These are phyloP conservation scores for Veloporphyrellus conicus DNA, from an alignment of 1,284 basidiomycete species.

Conservation along the genomic window DNA sequence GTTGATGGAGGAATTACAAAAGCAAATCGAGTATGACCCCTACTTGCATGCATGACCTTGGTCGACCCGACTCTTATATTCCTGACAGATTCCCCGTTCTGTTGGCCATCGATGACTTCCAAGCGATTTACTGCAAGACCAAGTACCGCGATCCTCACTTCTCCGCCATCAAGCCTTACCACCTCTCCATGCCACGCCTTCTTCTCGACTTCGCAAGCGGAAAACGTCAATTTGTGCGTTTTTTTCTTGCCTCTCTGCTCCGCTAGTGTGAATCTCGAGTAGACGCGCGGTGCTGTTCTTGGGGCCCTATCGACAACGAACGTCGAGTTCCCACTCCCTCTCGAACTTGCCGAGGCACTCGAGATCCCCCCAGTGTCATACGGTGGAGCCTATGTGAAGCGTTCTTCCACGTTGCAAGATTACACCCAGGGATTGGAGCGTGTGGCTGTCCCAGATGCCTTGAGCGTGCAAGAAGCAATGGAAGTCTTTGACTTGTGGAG, in stretches of 20 bases:
- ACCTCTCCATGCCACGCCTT: constrained; percentile 77
- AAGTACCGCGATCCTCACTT: constrained; percentile 80
- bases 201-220: constrained; percentile 77
- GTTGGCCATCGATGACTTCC: constrained; percentile 84
- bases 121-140: constrained; percentile 72
- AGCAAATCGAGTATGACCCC: constrained; percentile 57
- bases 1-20: constrained; percentile 61
- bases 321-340: constrained; percentile 48
- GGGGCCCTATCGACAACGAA: constrained; percentile 61
- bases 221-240: constrained; percentile 59
- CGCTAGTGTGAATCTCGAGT: background rate
- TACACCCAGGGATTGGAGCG: constrained; percentile 55
- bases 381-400: constrained; percentile 48
- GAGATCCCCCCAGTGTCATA: constrained; percentile 36
- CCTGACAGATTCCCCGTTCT: constrained; percentile 62
- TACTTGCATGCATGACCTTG: background rate
- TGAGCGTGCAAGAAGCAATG: constrained; percentile 61
- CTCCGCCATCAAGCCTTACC: constrained; percentile 67
- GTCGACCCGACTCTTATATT: constrained; percentile 2
- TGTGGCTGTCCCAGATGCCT: constrained; percentile 52
- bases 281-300: constrained; percentile 62
- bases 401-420: constrained; percentile 40
- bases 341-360: constrained; percentile 60
- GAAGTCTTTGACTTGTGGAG: constrained; percentile 70
- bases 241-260: constrained; percentile 21